Evolutionary conservation across 2,329 filamentous ascomycete species (phyloP), one percentile per base, ranked within the genome.

Genomic region (Reticulascus tulasneorum): DNA sequence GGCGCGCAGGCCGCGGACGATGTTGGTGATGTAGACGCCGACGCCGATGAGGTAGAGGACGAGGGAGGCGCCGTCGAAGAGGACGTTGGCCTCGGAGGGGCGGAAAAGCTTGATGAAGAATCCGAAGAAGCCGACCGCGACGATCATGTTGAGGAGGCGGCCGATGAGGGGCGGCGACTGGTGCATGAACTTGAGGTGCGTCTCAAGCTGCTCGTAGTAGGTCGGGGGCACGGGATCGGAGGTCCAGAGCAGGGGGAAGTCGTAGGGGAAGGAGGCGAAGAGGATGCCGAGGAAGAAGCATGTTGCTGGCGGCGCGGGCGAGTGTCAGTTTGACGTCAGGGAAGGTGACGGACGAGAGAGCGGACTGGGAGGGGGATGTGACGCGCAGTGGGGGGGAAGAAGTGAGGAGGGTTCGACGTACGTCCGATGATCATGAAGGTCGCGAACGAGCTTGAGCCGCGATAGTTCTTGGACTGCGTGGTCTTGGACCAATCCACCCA

Each of bases 281-380:
- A 98, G 83, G 62, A 97, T 89, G 52, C 93, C 93, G 47, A 98
- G 84, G 77, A 97, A 95, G 78, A 98, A 98, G 64, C 87, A 95
- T 48, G 86, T 89, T 47, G 85, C 85, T 90, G 52, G 23, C 33
- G 13, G 29, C 12, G 30, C 9, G 11, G 15, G n/a, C 7, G 18
- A 35, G 32, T 29, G 36, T 38, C 25, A 33, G 19, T 33, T 11
- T 16, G 29, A 18, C 33, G 20, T 38, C 24, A 20, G 15, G 18
- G 17, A 16, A 23, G n/a, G 6, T 13, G 17, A 19, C 16, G n/a
- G n/a, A n/a, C n/a, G n/a, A n/a, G n/a, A 48, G 35, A 26, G 19
- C 19, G 21, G 16, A 22, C 34, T 19, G 36, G 40, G 37, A 19
- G 19, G 19, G n/a, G n/a, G n/a, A n/a, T n/a, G n/a, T n/a, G n/a